These are phyloP conservation scores for Colletotrichum echinochloae DNA, from an alignment of 2,329 filamentous ascomycete genomes.

Conservation along the genomic window DNA sequence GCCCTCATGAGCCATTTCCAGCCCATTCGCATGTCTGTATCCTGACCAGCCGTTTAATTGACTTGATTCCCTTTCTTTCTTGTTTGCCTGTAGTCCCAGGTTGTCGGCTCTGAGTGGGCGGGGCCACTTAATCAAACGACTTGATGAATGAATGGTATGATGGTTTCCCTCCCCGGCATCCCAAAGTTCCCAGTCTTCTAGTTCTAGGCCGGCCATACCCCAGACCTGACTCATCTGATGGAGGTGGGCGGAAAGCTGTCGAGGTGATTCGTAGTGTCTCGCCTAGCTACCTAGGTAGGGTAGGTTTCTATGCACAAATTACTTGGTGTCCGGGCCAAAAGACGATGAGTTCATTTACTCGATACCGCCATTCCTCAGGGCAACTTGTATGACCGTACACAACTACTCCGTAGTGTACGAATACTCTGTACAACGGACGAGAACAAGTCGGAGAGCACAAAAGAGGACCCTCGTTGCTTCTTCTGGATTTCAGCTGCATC, in stretches of 20 bases:
- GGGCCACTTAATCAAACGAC: neutral
- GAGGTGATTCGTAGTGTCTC: slow-evolving; percentile 18
- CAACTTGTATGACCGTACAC: too few species aligned
- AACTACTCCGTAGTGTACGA: neutral
- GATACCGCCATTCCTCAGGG: too few species aligned
- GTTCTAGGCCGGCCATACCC: neutral
- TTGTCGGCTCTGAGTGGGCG: neutral
- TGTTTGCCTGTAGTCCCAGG: neutral
- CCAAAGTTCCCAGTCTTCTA: neutral
- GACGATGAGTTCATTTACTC: too few species aligned
- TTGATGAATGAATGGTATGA: neutral
- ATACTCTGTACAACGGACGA: neutral
- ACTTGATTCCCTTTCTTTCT: neutral
- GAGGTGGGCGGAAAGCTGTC: neutral
- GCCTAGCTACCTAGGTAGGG: neutral
- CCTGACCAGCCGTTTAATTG: neutral
- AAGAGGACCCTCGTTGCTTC: slow-evolving; percentile 18
- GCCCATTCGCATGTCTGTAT: neutral
- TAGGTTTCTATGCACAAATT: neutral
- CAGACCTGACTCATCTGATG: slow-evolving; percentile 16
- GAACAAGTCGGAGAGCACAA: neutral
- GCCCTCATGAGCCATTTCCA: slow-evolving; percentile 18
- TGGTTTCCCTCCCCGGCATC: neutral
- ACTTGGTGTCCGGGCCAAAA: neutral
- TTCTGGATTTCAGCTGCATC: slow-evolving; percentile 13